Conservation (phyloP, 2,329 filamentous ascomycete genomes). For the Remersonia thermophila region DNA sequence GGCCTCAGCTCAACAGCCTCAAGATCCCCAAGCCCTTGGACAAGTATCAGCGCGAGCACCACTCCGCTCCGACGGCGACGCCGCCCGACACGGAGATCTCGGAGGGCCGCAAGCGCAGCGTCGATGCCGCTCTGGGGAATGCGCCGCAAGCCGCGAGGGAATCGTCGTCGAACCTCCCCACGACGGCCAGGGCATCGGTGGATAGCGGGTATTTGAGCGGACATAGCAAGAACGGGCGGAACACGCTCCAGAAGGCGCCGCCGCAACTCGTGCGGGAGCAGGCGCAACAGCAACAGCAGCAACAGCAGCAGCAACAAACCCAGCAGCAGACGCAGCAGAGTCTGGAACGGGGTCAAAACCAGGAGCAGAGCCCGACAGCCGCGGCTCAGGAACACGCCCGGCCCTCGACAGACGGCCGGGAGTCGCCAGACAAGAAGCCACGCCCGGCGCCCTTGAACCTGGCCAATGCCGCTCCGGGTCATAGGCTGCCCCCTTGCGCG, state of each 20-base stretch:
- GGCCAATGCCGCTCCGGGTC: background rate
- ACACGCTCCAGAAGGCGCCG: background rate
- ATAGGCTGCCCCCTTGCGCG: conserved; percentile 10
- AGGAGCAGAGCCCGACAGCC: background rate
- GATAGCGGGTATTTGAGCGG: conserved; percentile 14
- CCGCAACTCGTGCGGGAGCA: conserved; percentile 1
- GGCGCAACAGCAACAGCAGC: background rate
- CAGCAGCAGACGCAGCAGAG: background rate
- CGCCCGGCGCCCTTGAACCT: conserved; percentile 6
- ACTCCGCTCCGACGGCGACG: background rate
- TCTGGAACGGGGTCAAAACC: background rate
- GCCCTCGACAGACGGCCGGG: background rate
- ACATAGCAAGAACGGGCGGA: background rate
- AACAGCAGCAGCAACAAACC: background rate
- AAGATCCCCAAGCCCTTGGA: conserved; percentile 1
- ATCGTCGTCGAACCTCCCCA: conserved; percentile 4
- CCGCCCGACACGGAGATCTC: conserved; percentile 2
- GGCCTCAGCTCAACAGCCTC: conserved; percentile 3
- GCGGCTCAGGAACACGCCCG: background rate
- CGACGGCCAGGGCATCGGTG: conserved; percentile 4
- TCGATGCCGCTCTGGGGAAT: background rate
- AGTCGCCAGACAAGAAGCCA: background rate
- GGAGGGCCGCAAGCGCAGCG: background rate
- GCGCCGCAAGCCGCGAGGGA: conserved; percentile 5
- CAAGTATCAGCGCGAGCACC: conserved; percentile 1